These are phyloP conservation scores for Rhizopus delemar DNA, from an alignment of 371 early-diverging fungal species.

Conservation along the genomic window DNA sequence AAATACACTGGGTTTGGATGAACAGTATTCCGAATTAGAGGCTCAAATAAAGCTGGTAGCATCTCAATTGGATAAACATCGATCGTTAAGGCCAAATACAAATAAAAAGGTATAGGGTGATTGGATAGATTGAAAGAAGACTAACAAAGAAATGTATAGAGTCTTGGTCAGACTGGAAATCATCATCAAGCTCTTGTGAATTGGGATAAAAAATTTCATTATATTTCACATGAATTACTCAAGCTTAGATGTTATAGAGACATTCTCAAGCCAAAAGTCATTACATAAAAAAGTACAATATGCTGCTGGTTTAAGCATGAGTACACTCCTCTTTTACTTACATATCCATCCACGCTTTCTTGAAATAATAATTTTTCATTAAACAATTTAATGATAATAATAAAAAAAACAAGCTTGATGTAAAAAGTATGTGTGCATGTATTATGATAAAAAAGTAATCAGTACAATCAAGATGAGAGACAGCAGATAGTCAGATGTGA, in stretches of 20 bases:
- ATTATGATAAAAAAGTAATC: no score
- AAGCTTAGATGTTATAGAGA: constrained; percentile 21
- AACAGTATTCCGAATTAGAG: constrained; percentile 18
- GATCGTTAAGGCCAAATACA: constrained; percentile 9
- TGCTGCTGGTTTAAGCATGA: not conserved
- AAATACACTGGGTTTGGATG: constrained; percentile 14
- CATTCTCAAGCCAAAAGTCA: constrained; percentile 2
- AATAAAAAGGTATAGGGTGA: constrained; percentile 17
- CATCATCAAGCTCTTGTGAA: constrained; percentile 17
- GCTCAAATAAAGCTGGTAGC: constrained; percentile 10
- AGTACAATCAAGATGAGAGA: no score
- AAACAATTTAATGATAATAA: no score
- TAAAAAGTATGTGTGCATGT: no score
- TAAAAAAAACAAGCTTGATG: not conserved
- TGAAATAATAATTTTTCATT: no score
- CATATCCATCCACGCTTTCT: not conserved
- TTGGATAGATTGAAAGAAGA: not conserved
- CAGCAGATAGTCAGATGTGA: not conserved
- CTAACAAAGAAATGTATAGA: not conserved
- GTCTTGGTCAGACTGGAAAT: not conserved
- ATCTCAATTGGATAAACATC: constrained; percentile 22
- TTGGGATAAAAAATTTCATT: constrained; percentile 24
- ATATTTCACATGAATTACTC: constrained; percentile 18
- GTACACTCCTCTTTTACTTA: not conserved
- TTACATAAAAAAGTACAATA: not conserved